phyloP scores from a whole-genome alignment of 2,329 filamentous ascomycete genomes.

The Thelonectria blattea region DNA sequence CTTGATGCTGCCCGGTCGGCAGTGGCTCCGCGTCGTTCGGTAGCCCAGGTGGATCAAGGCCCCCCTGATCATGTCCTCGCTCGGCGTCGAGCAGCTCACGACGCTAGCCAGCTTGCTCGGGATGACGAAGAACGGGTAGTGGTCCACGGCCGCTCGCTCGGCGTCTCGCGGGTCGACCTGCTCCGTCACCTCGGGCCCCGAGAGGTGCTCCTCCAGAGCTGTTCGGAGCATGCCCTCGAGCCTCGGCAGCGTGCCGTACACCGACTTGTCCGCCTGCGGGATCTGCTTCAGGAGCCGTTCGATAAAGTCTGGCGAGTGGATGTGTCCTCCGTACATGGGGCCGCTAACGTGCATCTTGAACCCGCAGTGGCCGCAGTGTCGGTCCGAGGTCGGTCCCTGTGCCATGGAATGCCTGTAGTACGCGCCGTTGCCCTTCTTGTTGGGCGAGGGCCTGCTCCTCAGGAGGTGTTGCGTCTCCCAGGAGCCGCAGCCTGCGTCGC shows the following conservation, averaged over 20 bases:
- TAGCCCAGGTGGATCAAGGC: conserved; percentile 84
- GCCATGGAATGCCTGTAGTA: conserved; percentile 82
- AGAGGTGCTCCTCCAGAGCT: conserved; percentile 75
- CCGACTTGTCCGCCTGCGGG: conserved; percentile 66
- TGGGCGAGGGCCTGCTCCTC: conserved; percentile 67
- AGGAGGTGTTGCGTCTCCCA: conserved; percentile 85
- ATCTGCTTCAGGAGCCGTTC: conserved; percentile 77
- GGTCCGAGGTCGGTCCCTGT: conserved; percentile 70
- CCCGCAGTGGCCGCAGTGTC: conserved; percentile 81
- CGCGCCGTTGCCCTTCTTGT: conserved; percentile 72
- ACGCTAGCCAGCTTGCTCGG: conserved; percentile 76
- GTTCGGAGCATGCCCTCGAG: conserved; percentile 92
- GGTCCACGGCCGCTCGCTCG: conserved; percentile 70
- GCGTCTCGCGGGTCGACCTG: conserved; percentile 48
- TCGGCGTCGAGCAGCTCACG: conserved; percentile 79
- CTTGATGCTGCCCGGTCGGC: conserved; percentile 87
- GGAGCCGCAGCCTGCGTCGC: conserved; percentile 88
- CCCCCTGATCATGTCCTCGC: conserved; percentile 80
- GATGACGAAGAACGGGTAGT: conserved; percentile 85
- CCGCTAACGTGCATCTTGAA: conserved; percentile 86
- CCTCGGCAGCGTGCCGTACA: conserved; percentile 80
- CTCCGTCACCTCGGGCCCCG: conserved; percentile 44
- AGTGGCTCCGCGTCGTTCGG: conserved; percentile 82
- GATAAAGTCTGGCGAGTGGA: conserved; percentile 87
- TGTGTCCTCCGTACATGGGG: conserved; percentile 91